Percentiles rank a stretch among this genome's conserved stretches.
These are phyloP conservation scores for Wickerhamiella qilinensis DNA, from an alignment of 805 yeast genomes.

Conservation along the genomic window DNA sequence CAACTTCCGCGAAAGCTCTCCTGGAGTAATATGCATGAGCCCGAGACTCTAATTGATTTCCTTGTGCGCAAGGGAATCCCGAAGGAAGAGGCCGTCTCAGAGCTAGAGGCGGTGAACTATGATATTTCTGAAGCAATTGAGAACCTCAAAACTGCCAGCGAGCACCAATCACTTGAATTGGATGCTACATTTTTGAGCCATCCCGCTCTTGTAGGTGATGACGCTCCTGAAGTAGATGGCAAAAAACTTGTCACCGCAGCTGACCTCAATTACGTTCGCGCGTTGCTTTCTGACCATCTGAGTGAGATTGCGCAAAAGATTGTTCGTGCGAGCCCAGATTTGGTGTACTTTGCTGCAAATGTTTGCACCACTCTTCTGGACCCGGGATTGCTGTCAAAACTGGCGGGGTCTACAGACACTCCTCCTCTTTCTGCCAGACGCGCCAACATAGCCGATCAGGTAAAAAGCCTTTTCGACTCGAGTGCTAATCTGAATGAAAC, in stretches of 20 bases:
- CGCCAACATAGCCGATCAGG: background rate
- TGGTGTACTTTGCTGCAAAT: background rate
- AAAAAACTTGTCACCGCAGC: background rate
- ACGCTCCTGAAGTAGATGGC: background rate
- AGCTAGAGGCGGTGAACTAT: background rate
- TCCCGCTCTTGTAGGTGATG: background rate
- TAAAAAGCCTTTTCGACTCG: background rate
- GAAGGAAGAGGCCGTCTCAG: background rate
- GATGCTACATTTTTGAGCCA: background rate
- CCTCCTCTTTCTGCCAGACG: background rate
- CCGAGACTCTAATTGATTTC: background rate
- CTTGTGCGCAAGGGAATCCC: background rate
- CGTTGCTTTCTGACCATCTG: background rate
- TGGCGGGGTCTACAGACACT: background rate
- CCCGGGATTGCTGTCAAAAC: background rate
- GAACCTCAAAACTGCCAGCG: background rate
- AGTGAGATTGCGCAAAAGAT: background rate
- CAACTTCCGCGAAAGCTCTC: background rate
- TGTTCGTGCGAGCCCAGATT: background rate
- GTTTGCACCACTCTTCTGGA: background rate
- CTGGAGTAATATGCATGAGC: background rate
- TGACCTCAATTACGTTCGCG: background rate
- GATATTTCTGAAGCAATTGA: background rate
- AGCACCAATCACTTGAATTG: background rate
- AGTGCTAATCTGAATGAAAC: background rate